Percentiles rank a stretch among this genome's conserved stretches.
Conservation (phyloP, 2,329 filamentous ascomycete genomes). For the Pseudogymnoascus sp. region DNA sequence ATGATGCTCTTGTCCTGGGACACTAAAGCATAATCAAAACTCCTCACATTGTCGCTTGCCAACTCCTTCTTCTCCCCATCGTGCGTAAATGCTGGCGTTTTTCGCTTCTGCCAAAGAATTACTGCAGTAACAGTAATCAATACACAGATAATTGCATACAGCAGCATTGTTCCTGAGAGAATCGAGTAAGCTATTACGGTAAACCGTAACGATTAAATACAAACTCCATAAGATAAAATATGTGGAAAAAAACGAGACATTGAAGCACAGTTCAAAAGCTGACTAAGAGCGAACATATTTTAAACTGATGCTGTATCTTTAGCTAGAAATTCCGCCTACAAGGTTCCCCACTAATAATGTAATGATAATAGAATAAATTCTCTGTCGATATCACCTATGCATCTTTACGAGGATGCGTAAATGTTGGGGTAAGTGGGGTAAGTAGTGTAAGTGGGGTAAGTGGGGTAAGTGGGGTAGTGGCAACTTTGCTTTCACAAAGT, state of each 20-base stretch:
- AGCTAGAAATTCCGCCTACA: background rate
- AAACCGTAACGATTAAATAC: background rate
- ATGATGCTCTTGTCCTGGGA: constrained; percentile 15
- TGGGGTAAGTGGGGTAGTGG: background rate
- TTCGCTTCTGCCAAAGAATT: background rate
- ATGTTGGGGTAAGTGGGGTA: background rate
- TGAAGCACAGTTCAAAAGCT: background rate
- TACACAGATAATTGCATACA: background rate
- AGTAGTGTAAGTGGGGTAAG: background rate
- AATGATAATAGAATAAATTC: background rate
- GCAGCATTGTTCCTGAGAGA: background rate
- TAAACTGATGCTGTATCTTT: background rate
- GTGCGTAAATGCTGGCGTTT: background rate
- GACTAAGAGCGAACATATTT: background rate
- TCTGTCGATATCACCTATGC: background rate
- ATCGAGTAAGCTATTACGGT: background rate
- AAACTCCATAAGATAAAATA: background rate
- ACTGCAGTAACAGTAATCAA: background rate
- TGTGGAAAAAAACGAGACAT: background rate
- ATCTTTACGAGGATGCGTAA: too few species aligned
- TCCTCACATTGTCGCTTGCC: background rate
- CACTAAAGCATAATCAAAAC: background rate
- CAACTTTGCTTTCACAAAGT: background rate
- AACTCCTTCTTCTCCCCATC: background rate
- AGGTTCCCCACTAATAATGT: background rate